Evolutionary conservation across 805 yeast species (phyloP).

Genomic region (Jamesozyma gamospora): DNA sequence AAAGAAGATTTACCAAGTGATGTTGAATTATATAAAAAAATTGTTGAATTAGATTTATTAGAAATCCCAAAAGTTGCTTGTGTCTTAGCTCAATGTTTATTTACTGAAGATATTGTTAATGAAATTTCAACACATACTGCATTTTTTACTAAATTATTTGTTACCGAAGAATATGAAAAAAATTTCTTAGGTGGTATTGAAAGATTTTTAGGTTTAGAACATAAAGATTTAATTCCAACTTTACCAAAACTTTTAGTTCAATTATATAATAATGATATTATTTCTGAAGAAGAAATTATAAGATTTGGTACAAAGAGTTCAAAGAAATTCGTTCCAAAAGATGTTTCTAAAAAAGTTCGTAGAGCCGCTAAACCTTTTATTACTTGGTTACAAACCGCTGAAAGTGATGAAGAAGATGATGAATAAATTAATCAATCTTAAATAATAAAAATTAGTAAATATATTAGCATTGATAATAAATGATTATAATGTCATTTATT

Average conservation of each 20-base stretch:
- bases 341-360: constrained; percentile 83
- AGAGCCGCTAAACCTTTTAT: constrained; percentile 93
- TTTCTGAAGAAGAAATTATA: constrained; percentile 70
- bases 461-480: background rate
- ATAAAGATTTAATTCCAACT: constrained; percentile 56
- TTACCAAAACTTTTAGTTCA: constrained; percentile 77
- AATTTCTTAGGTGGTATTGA: constrained; percentile 94
- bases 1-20: constrained; percentile 63
- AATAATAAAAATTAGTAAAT: background rate
- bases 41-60: constrained; percentile 64
- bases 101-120: constrained; percentile 62
- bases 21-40: constrained; percentile 86
- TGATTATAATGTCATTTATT: background rate
- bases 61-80: constrained; percentile 70
- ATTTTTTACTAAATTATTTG: constrained; percentile 60
- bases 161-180: constrained; percentile 62
- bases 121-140: constrained; percentile 76
- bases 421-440: background rate
- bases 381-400: constrained; percentile 92
- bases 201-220: constrained; percentile 77
- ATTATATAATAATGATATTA: constrained; percentile 73
- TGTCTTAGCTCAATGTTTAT: constrained; percentile 84
- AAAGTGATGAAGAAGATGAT: constrained; percentile 52
- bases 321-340: constrained; percentile 89
- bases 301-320: constrained; percentile 85